Conservation (phyloP, 2,329 filamentous ascomycete species). For the Aureobasidium lini region DNA sequence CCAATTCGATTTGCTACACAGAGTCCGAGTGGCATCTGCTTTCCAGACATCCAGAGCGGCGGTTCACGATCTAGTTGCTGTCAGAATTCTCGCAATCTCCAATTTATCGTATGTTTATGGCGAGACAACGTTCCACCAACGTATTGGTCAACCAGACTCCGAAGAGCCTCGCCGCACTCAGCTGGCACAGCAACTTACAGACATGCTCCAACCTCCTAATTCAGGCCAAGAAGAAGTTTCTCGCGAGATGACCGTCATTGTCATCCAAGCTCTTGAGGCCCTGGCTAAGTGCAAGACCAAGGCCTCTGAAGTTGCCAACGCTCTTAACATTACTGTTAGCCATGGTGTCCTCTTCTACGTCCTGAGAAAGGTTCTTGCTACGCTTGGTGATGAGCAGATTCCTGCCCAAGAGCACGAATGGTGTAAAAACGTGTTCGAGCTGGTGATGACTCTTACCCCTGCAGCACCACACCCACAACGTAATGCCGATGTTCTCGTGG, state of each 20-base stretch:
- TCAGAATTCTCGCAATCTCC: constrained; percentile 77
- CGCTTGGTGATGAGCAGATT: constrained; percentile 58
- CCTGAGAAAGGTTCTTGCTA: constrained; percentile 79
- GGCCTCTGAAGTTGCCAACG: constrained; percentile 73
- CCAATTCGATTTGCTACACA: constrained; percentile 78
- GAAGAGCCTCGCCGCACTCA: constrained; percentile 87
- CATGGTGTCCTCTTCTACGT: constrained; percentile 93
- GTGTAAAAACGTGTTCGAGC: constrained; percentile 82
- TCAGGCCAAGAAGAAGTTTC: constrained; percentile 63
- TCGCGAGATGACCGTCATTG: constrained; percentile 70
- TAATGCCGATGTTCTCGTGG: constrained; percentile 74
- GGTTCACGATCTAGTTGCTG: constrained; percentile 66
- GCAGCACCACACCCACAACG: constrained; percentile 55
- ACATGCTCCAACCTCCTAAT: constrained; percentile 77
- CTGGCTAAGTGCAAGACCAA: constrained; percentile 71
- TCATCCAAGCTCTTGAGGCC: constrained; percentile 76
- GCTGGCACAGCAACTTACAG: constrained; percentile 83
- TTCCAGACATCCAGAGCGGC: constrained; percentile 58
- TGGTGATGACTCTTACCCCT: constrained; percentile 62
- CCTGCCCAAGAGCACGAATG: constrained; percentile 72
- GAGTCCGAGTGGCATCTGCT: constrained; percentile 75
- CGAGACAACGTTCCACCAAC: constrained; percentile 76
- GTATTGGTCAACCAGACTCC: constrained; percentile 76
- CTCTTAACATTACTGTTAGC: constrained; percentile 92
- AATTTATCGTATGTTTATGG: constrained; percentile 86